Base-by-base conservation (phyloP, 1,284 basidiomycete species). In the Ganoderma boninense region DNA sequence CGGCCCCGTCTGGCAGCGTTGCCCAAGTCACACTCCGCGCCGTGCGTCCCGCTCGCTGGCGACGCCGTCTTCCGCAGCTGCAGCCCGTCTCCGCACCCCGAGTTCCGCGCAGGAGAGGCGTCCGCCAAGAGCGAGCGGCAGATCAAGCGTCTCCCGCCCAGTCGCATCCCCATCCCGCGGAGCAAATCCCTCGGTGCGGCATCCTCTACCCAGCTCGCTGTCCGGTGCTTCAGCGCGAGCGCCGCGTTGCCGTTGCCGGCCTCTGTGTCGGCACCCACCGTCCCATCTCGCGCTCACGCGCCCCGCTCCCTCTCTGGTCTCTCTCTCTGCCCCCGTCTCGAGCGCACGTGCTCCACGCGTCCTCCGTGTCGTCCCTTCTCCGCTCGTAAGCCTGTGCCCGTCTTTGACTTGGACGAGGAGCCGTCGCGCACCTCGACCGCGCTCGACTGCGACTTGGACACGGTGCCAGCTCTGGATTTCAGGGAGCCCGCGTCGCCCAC, bases 121-220 rank as follows among this genome's bases (percentile, higher is more conserved):
- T 3, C 4, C 52, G 32, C 62, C 29, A 38, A 38, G 63, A 40
- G 61, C 62, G n/a, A 44, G 35, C 62, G 57, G 18, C 29, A 60
- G 32, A 66, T 60, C 14, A 69, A 66, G 42, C 29, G 49, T 13
- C 68, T 69, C 29, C 68, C 68, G 0, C 68, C 68, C 3, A 69
- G 68, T 54, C 68, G 64, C 16, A 69, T 69, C 32, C 68, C 68
- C 14, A 42, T 69, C 54, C 57, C 59, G 11, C 52, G 68, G 38
- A 69, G 64, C 68, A 66, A 69, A 52, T 69, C 68, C 23, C 64
- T 69, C 54, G 62, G 64, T 11, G 43, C 68, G 8, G 49, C 44
- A 14, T 40, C 57, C 11, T 5, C 20, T 0, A 35, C 38, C 7
- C 32, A 23, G n/a, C 35, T 60, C 35, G 35, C 54, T 16, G 32